Conservation (phyloP, 2,329 filamentous ascomycete species). For the Calonectria honghensis region DNA sequence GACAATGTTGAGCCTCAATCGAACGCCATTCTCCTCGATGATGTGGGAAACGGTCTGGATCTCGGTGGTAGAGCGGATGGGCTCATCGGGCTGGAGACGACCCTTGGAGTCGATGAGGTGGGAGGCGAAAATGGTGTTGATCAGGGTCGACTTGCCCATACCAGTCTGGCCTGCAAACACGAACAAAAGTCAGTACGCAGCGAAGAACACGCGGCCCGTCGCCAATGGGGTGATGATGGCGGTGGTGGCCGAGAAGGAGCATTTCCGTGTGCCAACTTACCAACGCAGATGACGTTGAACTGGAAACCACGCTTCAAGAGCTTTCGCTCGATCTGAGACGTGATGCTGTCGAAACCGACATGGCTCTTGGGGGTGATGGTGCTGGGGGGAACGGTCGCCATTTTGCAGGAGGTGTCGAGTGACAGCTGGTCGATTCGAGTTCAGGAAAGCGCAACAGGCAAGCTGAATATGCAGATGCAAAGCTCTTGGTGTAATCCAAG, state of each 20-base stretch:
- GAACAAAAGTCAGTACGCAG: conserved; percentile 44
- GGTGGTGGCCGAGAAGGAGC: conserved; percentile 38
- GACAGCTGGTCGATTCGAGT: conserved; percentile 55
- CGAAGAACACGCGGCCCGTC: conserved; percentile 35
- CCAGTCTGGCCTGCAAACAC: conserved; percentile 88
- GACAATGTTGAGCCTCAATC: conserved; percentile 97
- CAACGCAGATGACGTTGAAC: conserved; percentile 99
- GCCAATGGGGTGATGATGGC: conserved; percentile 46
- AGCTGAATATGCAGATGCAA: conserved; percentile 47
- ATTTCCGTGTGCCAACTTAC: conserved; percentile 74
- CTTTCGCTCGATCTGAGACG: conserved; percentile 99
- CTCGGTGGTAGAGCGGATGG: conserved; percentile 95
- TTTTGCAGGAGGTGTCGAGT: conserved; percentile 60
- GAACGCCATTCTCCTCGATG: conserved; percentile 99
- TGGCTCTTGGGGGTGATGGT: conserved; percentile 94
- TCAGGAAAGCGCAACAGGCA: conserved; percentile 57
- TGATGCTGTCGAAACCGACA: conserved; percentile 99
- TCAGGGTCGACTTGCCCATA: conserved; percentile 98
- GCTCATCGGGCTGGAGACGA: conserved; percentile 92
- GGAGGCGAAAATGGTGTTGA: conserved; percentile 99
- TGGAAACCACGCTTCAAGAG: conserved; percentile 99
- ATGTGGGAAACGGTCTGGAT: conserved; percentile 99
- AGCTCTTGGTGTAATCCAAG: conserved; percentile 54
- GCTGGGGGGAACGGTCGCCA: conserved; percentile 79
- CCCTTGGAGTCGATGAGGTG: conserved; percentile 99